Evolutionary conservation across 352 stramenopile species (phyloP), one percentile per base, ranked within the genome.

Genomic region (Aphanomyces euteiches): DNA sequence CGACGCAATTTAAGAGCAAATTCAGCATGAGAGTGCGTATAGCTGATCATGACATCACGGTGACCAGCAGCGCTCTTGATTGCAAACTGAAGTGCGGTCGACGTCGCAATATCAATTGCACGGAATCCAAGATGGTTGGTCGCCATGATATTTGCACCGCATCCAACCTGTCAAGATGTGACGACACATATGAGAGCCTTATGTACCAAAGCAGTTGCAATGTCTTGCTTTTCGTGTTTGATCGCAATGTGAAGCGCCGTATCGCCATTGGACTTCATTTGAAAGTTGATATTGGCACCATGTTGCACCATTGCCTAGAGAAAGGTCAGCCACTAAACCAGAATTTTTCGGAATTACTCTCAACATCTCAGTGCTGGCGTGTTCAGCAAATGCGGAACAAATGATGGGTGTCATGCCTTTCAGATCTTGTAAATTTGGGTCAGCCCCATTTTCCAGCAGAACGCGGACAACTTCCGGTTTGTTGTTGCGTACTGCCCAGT

Each of bases 21-120:
- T 60, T 89, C 79, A 41, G 74, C 72, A 65, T 92, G 85, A 17
- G 87, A 91, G 72, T 92, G 87, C 19, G 87, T 93, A 76, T 95
- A 95, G 68, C 81, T 91, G 72, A 95, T 95, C 85, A 95, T 93
- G 13, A 95, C 87, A 54, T 95, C 87, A 38, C 87, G 87, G 43
- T 88, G 85, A 5, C 87, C 87, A 0, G 85, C 85, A 28, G 80
- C 83, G 36, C 81, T 80, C 67, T 93, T 93, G 69, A 93, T 89
- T 54, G 90, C 83, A 56, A 92, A 94, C 66, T 92, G 86, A 17
- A 94, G 75, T 66, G 83, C 80, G 10, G 84, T 90, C 10, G 86
- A 91, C 1, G 86, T 90, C n/a, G 86, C 91, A 75, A 84, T 91
- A 57, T 94, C 86, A 17, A 92, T 76, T 1, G 86, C 82, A 12